Evolutionary conservation across 345 rosid species (phyloP).

Genomic region (Syzygium jambos): DNA sequence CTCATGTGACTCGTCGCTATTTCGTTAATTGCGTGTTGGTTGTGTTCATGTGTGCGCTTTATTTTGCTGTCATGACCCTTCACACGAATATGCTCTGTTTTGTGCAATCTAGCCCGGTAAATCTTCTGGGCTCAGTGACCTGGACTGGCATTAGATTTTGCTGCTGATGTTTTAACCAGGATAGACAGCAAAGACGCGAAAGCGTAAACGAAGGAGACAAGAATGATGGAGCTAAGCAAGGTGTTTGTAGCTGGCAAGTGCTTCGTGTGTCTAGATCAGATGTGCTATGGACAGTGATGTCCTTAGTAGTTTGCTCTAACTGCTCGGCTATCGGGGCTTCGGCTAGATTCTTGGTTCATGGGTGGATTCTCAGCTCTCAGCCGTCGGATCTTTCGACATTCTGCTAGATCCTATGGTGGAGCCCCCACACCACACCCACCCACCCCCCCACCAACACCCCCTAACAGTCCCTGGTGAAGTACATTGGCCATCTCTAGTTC

Average conservation of each 20-base stretch:
- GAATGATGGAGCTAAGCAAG: not conserved
- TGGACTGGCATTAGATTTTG: not conserved
- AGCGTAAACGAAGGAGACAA: not conserved
- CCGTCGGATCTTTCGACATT: not conserved
- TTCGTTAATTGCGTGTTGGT: not conserved
- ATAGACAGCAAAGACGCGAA: not conserved
- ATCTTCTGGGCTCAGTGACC: not conserved
- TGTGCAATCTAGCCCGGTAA: not conserved
- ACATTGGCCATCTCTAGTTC: not conserved
- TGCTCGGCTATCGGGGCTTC: not conserved
- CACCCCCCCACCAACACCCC: too few relatives aligned
- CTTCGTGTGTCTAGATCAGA: not conserved
- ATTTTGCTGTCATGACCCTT: not conserved
- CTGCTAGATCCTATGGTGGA: not conserved
- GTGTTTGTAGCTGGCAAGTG: not conserved
- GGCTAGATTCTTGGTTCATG: not conserved
- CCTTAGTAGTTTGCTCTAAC: not conserved
- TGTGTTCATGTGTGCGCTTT: not conserved
- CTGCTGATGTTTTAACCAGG: not conserved
- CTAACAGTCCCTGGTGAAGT: not conserved
- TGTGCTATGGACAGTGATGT: not conserved
- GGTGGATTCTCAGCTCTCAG: not conserved
- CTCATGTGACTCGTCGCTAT: not conserved
- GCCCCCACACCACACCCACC: too few relatives aligned
- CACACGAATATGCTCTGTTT: not conserved